Base-by-base conservation (phyloP, 495 filamentous ascomycete genomes). In the Hypoxylon trugodes region DNA sequence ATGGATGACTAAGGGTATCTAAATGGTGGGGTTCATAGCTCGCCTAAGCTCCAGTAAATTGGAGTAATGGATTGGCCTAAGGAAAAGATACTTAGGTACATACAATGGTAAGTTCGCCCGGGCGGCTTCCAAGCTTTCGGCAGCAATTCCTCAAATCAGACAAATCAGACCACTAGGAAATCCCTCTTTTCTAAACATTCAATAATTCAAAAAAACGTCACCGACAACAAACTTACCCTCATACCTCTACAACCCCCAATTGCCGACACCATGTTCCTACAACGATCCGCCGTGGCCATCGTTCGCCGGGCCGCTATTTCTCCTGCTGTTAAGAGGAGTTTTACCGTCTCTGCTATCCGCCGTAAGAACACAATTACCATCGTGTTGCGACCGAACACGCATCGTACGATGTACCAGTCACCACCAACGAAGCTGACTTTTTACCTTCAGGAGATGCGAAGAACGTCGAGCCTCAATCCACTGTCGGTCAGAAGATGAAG, bases 201-300 rank as follows among this genome's bases (percentile, higher is more conserved):
- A 47, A 54, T 33, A 45, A 42, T 47, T 22, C 28, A 38, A 56
- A 42, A 54, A 32, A 54, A 49, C 60, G 49, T 46, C 35, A 68
- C 54, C 53, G 36, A 22, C 52, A 46, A 24, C 41, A 37, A 21
- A 43, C 42, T 21, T 50, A 18, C 9, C 52, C 37, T 30, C 21
- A 15, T 45, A 25, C 42, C 16, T 12, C 12, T 15, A 38, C 52
- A 40, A 41, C 35, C 48, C 40, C 59, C 57, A 59, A 59, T 50
- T 59, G 46, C 46, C 64, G 45, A 51, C 79, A 82, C 79, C 80
- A 95, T 94, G 90, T 90, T 94, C 78, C 80, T 95, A 73, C 88
- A 90, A 79, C 90, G 92, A 76, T 86, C 91, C 66, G 90, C 86
- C 70, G 75, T 90, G 68, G 83, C 86, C 70, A 82, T 89, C 65